A percentile compares a stretch with the other conserved stretches of the same genome.
Conservation (phyloP, 306 rosid genomes). For the Rubus idaeus region DNA sequence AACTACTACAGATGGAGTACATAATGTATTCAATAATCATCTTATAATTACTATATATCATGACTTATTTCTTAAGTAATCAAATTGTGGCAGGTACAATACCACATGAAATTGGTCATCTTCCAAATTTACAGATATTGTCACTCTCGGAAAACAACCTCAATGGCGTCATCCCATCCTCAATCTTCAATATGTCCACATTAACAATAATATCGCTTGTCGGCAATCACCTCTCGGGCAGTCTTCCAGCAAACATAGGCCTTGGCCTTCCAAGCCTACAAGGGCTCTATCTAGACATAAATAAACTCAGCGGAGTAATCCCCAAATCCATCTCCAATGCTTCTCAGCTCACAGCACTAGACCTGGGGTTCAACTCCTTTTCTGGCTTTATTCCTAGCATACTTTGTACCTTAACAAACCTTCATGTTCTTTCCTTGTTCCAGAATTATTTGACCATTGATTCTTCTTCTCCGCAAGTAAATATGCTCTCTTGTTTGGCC, state of each 20-base stretch:
- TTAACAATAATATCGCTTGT: neutral
- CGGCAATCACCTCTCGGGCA: neutral
- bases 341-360: neutral
- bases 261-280: slow-evolving; percentile 19
- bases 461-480: neutral
- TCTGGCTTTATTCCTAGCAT: neutral
- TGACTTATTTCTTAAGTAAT: no score
- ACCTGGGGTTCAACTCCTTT: no score
- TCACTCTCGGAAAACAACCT: neutral
- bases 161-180: no score
- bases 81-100: slow-evolving; percentile 16
- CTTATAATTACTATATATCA: no score
- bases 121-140: neutral
- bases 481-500: neutral
- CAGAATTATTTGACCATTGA: neutral
- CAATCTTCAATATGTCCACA: neutral
- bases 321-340: slow-evolving; percentile 17
- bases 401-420: neutral
- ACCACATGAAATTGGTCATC: slow-evolving; percentile 8
- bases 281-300: neutral
- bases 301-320: neutral
- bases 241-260: slow-evolving; percentile 21
- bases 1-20: no score
- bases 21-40: no score
- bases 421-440: neutral